phyloP scores from a whole-genome alignment of 176 grass and related monocot genomes.

The Zizania latifolia region DNA sequence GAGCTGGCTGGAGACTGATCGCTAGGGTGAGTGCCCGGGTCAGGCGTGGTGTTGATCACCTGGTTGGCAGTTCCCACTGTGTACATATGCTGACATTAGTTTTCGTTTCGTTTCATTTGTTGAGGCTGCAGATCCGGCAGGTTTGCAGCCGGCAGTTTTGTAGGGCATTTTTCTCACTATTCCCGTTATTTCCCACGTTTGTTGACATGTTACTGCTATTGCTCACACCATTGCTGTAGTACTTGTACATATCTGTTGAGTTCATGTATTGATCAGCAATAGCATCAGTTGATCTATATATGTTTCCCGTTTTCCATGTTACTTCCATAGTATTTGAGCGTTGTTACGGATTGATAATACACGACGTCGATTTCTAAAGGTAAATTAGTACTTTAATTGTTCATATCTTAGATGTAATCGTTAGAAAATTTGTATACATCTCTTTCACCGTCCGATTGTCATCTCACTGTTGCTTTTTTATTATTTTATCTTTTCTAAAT shows the following conservation, averaged over 20 bases:
- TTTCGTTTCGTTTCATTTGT: conserved; percentile 23
- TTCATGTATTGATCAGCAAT: no score
- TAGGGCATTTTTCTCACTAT: conserved; percentile 24
- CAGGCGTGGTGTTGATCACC: not conserved
- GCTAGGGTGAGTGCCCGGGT: not conserved
- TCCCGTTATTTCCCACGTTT: not conserved
- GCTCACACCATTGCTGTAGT: conserved; percentile 29
- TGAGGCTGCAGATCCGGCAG: conserved; percentile 31
- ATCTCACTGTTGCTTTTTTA: no score
- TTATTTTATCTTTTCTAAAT: no score
- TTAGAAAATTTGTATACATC: no score
- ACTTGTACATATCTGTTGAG: conserved; percentile 40
- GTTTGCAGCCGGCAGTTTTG: conserved; percentile 44
- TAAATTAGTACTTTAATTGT: no score
- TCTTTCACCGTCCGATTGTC: no score
- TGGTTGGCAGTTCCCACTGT: not conserved
- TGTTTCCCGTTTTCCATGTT: no score
- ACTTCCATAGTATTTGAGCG: no score
- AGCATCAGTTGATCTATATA: no score
- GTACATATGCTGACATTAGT: conserved; percentile 54
- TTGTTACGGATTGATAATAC: no score
- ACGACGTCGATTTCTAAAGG: no score
- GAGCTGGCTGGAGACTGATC: conserved; percentile 53
- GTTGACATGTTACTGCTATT: not conserved
- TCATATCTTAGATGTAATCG: no score